Evolutionary conservation across 371 early-diverging fungal species (phyloP).

Genomic region (Mortierella sp.): DNA sequence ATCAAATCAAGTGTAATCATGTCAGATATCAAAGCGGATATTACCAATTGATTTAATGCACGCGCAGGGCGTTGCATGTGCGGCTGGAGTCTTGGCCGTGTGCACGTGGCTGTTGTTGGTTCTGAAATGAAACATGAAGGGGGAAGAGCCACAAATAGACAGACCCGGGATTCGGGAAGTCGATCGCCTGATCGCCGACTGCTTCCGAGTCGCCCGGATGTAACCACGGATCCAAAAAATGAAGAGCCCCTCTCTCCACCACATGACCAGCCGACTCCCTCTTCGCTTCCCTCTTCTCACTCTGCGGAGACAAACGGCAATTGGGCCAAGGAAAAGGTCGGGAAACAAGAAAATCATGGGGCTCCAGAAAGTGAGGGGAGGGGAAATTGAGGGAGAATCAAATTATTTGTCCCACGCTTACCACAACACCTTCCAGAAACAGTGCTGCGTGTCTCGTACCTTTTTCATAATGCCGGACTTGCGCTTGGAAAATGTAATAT

Average conservation of each 20-base stretch:
- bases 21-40: no score
- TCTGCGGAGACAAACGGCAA: no score
- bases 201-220: constrained; percentile 8
- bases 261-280: background rate
- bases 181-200: constrained; percentile 12
- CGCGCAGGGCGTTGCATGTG: no score
- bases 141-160: background rate
- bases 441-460: constrained; percentile 53
- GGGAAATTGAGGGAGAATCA: no score
- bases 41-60: no score
- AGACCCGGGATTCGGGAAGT: background rate
- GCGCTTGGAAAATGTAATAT: constrained; percentile 98
- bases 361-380: no score
- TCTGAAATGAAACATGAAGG: background rate
- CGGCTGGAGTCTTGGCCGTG: no score
- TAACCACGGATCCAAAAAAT: constrained; percentile 1
- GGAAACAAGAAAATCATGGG: no score
- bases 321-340: no score
- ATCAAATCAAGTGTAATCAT: no score
- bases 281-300: background rate
- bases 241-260: no score
- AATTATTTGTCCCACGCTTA: background rate
- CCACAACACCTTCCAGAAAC: background rate
- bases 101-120: no score
- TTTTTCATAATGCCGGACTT: constrained; percentile 99